Evolutionary conservation across 345 rosid genomes (phyloP), one percentile per base, ranked within the genome.

Genomic region (Gynandropsis gynandra): DNA sequence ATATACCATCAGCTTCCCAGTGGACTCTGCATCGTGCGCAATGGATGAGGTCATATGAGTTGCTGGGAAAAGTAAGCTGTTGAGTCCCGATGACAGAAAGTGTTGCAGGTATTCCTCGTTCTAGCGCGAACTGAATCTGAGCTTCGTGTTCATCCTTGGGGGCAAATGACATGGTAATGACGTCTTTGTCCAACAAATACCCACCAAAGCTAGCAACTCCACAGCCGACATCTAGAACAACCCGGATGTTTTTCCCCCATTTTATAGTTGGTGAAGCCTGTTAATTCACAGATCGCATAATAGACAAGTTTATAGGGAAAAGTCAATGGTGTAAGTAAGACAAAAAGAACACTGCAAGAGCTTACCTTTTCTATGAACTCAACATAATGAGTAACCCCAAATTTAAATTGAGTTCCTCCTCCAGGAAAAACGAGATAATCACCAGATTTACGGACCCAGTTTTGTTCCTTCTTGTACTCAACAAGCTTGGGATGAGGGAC

Each of bases 141-240:
- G 98, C 98, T 68, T 90, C 96, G 13, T 90, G 98, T 58, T 90
- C 96, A 64, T 87, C 98, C 75, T 90, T 90, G 10, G 98, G 98
- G 4, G 96, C 96, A 56, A 90, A 74, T 11, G 98, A 90, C 96
- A 90, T 82, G 16, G 96, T 80, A 53, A 90, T 73, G 8, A 82
- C 98, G 72, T 73, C 64, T 74, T 65, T 84, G 53, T 84, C 85
- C 54, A 82, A 61, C 70, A 90, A 69, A 63, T 70, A 76, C 35
- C 98, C 98, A 10, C 98, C 96, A 60, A 90, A 82, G 80, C 87
- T 82, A 40, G 98, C 96, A 3, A 90, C 96, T 2, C 98, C 96
- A 48, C 95, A 84, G 18, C 92, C 98, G 41, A 87, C 96, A 76
- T 90, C 96, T 59, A 90, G 70, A 38, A 79, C 65, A 47, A 87